Base-by-base conservation (phyloP, 1,284 basidiomycete species). In the Apiotrichum gracile region DNA sequence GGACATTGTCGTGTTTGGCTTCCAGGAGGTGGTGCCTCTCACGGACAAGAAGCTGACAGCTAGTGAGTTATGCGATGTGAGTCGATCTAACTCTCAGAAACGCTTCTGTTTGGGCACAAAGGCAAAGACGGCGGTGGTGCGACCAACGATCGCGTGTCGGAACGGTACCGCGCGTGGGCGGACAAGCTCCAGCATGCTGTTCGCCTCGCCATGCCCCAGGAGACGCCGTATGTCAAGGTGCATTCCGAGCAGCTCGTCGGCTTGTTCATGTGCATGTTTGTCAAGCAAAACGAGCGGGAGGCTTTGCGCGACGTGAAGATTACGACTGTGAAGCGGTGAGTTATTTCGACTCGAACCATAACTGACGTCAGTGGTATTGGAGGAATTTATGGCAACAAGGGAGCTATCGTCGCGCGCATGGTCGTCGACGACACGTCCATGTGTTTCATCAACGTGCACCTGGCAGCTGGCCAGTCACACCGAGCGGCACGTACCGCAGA, bases 381-480 rank as follows among this genome's bases (percentile, higher is more conserved):
- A 1, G 90, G 91, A 6, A 79, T 86, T 56, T 97, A 94, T 69
- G 94, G 94, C 2, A 98, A 98, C 73, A 97, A 98, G 86, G 94
- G 94, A 16, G 92, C 87, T 0, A 92, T 97, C 54, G 82, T 96
- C 17, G 81, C 89, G 2, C 83, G 94, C n/a, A 82, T 97, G 55
- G 83, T 91, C 10, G 78, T 97, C 34, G 89, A 92, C 61, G 91
- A 97, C 75, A 87, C 90, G 2, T 92, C 89, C 0, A 74, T 97
- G 25, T 97, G 91, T 69, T 87, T 97, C 66, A 83, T 97, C 77
- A 98, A 98, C 74, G 91, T 90, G 62, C 94, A 98, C 78, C 80
- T 98, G 47, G 94, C 93, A 5, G 93, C 94, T 3, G 93, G 94
- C 1, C 92, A 96, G 68, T 81, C 82, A 57, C 85, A 88, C 44